A percentile compares a stretch with the other conserved stretches of the same genome.
These are phyloP conservation scores for Trametes cubensis DNA, from an alignment of 768 basidiomycete species.

Conservation along the genomic window DNA sequence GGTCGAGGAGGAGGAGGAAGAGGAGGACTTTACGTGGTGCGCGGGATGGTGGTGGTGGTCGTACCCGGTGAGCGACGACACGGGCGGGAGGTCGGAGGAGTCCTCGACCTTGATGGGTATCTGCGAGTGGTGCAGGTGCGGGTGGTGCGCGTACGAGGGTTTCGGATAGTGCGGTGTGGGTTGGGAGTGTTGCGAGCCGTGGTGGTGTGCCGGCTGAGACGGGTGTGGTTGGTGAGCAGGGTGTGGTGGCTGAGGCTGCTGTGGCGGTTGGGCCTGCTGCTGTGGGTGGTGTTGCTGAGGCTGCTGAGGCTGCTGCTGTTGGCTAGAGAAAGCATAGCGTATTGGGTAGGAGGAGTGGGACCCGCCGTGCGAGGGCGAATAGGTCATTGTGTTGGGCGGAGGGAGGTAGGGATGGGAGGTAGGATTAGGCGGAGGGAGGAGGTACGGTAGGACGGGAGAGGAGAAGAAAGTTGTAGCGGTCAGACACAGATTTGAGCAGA, in stretches of 20 bases:
- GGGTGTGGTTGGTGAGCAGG: constrained; percentile 3
- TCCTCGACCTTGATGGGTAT: constrained; percentile 30
- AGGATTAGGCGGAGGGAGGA: constrained; percentile 21
- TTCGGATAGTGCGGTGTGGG: constrained; percentile 12
- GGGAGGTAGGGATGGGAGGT: constrained; percentile 15
- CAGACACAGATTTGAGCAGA: constrained; percentile 18
- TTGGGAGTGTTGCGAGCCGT: constrained; percentile 1
- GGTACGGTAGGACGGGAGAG: constrained; percentile 11
- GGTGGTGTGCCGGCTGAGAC: neutral
- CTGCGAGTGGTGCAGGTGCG: constrained; percentile 19
- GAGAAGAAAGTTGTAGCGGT: constrained; percentile 14
- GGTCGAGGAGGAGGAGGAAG: constrained; percentile 12
- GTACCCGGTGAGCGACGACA: constrained; percentile 18
- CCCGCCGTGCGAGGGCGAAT: constrained; percentile 21
- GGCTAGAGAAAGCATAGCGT: constrained; percentile 25
- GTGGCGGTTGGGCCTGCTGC: constrained; percentile 5
- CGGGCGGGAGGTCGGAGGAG: constrained; percentile 27
- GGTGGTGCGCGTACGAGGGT: constrained; percentile 14
- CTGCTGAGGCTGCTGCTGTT: constrained; percentile 21
- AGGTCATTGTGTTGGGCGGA: constrained; percentile 22
- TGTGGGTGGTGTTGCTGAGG: constrained; percentile 6
- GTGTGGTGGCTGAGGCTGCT: neutral
- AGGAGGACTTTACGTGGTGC: constrained; percentile 17
- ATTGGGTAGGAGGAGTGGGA: constrained; percentile 22
- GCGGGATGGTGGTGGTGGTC: constrained; percentile 13